phyloP scores from a whole-genome alignment of 257 asterid species.

The Ophiorrhiza pumila region DNA sequence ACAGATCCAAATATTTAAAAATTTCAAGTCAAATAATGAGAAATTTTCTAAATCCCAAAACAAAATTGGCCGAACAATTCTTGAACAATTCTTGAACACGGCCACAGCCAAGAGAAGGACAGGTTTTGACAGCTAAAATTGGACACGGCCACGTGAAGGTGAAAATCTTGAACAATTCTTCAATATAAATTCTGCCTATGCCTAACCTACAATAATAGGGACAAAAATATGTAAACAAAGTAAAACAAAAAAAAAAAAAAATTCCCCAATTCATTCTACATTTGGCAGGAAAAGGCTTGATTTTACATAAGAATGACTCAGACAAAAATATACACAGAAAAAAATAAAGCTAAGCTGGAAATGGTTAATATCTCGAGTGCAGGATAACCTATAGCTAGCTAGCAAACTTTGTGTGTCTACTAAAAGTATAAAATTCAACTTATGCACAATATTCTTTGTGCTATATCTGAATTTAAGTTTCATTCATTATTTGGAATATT shows the following conservation, averaged over 20 bases:
- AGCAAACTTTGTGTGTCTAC: neutral
- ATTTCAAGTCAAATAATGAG: neutral
- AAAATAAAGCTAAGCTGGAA: no score
- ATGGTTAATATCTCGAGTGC: neutral
- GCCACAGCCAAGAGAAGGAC: neutral
- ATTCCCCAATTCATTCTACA: neutral
- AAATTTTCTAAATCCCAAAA: neutral
- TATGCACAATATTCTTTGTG: no score
- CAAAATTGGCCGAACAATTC: neutral
- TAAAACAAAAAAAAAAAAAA: neutral
- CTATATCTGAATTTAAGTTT: no score
- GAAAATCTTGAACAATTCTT: conserved; percentile 4
- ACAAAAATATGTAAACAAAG: neutral
- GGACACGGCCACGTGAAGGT: conserved; percentile 23
- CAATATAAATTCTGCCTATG: neutral
- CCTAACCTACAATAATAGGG: neutral
- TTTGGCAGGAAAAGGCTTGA: neutral
- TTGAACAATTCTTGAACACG: neutral
- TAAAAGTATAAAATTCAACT: neutral
- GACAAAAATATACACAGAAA: neutral
- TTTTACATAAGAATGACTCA: neutral
- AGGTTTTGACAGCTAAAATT: conserved; percentile 12
- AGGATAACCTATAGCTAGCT: neutral
- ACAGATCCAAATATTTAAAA: neutral
- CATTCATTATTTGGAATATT: neutral